These are phyloP conservation scores for Nemania sp. DNA, from an alignment of 2,329 filamentous ascomycete species.

Conservation along the genomic window DNA sequence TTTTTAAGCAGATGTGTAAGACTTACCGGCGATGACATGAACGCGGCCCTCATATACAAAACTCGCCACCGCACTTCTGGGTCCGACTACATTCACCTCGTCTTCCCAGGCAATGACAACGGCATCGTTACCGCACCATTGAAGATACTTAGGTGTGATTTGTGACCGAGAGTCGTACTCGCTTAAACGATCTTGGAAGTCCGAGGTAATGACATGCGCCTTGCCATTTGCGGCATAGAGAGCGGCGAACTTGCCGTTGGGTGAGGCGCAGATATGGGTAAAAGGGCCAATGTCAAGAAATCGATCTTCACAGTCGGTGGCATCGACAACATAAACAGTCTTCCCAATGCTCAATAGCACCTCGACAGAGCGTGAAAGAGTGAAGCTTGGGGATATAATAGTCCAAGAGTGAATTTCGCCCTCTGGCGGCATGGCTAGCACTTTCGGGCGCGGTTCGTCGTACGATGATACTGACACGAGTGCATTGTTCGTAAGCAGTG, in stretches of 20 bases:
- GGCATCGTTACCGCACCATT: conserved; percentile 97
- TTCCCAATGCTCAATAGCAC: conserved; percentile 86
- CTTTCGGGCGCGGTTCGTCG: conserved; percentile 87
- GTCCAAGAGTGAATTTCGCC: conserved; percentile 89
- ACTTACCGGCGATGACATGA: conserved; percentile 84
- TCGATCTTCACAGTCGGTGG: conserved; percentile 89
- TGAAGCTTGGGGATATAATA: conserved; percentile 87
- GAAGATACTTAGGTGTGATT: conserved; percentile 86
- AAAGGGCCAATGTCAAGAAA: conserved; percentile 94
- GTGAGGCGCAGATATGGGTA: conserved; percentile 88
- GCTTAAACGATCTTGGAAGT: conserved; percentile 92
- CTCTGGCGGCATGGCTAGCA: conserved; percentile 80
- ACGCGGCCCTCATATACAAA: conserved; percentile 94
- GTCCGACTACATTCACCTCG: conserved; percentile 93
- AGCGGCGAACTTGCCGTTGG: conserved; percentile 88
- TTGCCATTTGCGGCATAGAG: conserved; percentile 88
- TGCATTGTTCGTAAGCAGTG: conserved; percentile 87
- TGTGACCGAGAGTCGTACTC: conserved; percentile 91
- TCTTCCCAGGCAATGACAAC: conserved; percentile 97
- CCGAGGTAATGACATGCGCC: conserved; percentile 92
- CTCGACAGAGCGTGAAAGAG: conserved; percentile 92
- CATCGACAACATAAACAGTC: conserved; percentile 88
- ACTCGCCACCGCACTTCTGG: conserved; percentile 78
- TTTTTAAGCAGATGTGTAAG: not conserved
- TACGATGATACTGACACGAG: conserved; percentile 90